Evolutionary conservation across 2,329 filamentous ascomycete species (phyloP).

Genomic region (Ophiostoma triangulosporum): DNA sequence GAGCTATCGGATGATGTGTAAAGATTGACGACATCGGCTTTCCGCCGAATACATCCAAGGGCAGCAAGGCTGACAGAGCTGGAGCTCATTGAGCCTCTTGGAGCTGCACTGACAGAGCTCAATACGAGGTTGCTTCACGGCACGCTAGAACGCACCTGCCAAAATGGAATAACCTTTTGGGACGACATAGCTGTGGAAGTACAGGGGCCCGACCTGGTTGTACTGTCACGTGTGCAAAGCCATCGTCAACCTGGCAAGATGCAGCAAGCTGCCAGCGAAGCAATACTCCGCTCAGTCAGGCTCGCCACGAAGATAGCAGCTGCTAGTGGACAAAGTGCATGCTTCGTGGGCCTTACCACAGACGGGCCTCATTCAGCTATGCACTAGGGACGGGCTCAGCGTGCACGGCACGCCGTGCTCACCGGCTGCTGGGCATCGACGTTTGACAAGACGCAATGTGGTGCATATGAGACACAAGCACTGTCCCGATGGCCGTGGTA

Average conservation of each 20-base stretch:
- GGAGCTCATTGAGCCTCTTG: neutral
- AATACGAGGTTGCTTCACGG: neutral
- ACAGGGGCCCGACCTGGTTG: neutral
- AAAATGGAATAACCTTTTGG: neutral
- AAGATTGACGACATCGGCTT: neutral
- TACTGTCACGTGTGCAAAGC: neutral
- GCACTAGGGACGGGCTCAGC: no score
- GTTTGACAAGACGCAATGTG: neutral
- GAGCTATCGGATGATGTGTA: neutral
- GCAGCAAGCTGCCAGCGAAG: conserved; percentile 1
- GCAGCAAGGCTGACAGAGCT: neutral
- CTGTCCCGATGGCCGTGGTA: neutral
- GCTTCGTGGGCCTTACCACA: no score
- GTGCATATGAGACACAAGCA: neutral
- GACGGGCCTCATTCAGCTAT: no score
- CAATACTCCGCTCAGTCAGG: neutral
- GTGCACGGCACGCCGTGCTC: no score
- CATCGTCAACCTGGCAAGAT: neutral
- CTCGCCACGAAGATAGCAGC: no score
- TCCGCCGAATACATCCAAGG: neutral
- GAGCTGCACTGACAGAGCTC: neutral
- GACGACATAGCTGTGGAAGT: neutral
- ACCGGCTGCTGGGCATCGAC: neutral
- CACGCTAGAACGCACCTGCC: neutral
- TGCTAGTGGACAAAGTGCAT: neutral